Evolutionary conservation across 2,329 filamentous ascomycete species (phyloP).

Genomic region (Sordariomycetes sp.): DNA sequence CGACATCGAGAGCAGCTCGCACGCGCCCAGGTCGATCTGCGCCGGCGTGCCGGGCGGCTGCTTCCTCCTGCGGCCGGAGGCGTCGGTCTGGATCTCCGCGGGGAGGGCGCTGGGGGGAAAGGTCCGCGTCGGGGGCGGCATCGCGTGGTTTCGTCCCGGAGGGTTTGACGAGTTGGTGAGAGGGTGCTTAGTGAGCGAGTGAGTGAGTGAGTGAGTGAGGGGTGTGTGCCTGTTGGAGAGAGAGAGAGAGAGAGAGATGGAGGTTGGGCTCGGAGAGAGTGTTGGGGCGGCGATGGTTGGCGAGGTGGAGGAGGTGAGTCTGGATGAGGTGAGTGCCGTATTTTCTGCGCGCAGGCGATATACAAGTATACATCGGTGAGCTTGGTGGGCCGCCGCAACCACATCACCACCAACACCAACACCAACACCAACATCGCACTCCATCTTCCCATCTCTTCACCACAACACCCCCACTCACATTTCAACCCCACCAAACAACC

Average conservation of each 20-base stretch:
- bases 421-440: not conserved
- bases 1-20: conserved; percentile 45
- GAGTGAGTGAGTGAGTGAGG: conserved; percentile 13
- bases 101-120: conserved; percentile 43
- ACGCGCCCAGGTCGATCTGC: conserved; percentile 40
- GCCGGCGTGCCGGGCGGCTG: conserved; percentile 18
- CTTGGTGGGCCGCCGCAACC: not conserved
- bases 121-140: conserved; percentile 47
- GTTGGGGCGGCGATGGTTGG: conserved; percentile 38
- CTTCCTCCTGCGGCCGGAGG: conserved; percentile 42
- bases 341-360: not conserved
- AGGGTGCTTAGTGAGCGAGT: not conserved
- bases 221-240: conserved; percentile 24
- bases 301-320: conserved; percentile 44
- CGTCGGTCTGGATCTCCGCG: conserved; percentile 33
- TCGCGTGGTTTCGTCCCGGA: conserved; percentile 15
- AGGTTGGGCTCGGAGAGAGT: conserved; percentile 24
- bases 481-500: conserved; percentile 9
- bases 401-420: not conserved
- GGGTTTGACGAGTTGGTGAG: not conserved
- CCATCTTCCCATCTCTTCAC: not conserved
- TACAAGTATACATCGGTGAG: not conserved
- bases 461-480: not conserved
- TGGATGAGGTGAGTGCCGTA: conserved; percentile 43
- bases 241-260: conserved; percentile 14